phyloP scores from a whole-genome alignment of 495 filamentous ascomycete genomes.

The Daldinia loculata region DNA sequence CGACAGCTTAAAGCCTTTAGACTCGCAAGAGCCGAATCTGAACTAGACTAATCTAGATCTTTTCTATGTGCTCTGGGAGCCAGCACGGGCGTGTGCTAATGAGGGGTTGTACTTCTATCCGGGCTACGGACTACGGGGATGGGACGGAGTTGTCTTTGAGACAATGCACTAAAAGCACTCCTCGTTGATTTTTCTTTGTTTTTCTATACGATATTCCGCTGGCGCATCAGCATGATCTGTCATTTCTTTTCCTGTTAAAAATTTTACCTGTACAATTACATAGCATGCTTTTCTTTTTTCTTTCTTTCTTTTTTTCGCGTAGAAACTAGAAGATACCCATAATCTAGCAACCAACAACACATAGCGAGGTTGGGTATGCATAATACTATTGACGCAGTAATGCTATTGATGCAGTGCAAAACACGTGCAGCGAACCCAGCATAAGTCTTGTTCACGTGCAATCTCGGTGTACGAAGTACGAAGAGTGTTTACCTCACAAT shows the following conservation, averaged over 20 bases:
- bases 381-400: conserved; percentile 9
- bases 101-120: conserved; percentile 32
- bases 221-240: conserved; percentile 15
- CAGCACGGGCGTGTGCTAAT: conserved; percentile 5
- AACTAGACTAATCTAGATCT: conserved; percentile 22
- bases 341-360: conserved; percentile 4
- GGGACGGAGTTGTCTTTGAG: conserved; percentile 33
- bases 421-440: conserved; percentile 7
- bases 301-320: conserved; percentile 10
- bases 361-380: conserved; percentile 21
- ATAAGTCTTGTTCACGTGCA: conserved; percentile 17
- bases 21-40: conserved; percentile 13
- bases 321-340: conserved; percentile 40
- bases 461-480: background rate
- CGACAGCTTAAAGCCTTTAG: conserved; percentile 27
- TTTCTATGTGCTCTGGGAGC: conserved; percentile 5
- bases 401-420: background rate
- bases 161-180: conserved; percentile 28
- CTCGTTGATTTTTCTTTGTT: background rate
- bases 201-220: conserved; percentile 5
- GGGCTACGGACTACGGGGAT: conserved; percentile 16
- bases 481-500: background rate
- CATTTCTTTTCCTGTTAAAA: conserved; percentile 13
- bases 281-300: conserved; percentile 17
- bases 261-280: conserved; percentile 20